phyloP scores from a whole-genome alignment of 2,329 filamentous ascomycete genomes.

The Dactylellina cionopaga region DNA sequence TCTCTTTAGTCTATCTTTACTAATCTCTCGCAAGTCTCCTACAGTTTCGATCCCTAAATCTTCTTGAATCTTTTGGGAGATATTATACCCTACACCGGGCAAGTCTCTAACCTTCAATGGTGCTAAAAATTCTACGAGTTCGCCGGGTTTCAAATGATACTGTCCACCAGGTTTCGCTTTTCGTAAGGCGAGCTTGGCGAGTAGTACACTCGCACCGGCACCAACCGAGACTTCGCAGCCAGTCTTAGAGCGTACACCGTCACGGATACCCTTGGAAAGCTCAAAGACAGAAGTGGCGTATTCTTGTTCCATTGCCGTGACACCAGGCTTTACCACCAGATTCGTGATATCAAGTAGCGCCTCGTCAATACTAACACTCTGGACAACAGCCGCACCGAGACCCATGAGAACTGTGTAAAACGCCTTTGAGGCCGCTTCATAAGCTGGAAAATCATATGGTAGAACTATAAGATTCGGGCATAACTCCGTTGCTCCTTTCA shows the following conservation, averaged over 20 bases:
- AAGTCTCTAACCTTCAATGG: conserved; percentile 80
- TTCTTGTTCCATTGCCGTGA: conserved; percentile 62
- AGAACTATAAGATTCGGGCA: conserved; percentile 88
- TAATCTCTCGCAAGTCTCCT: conserved; percentile 78
- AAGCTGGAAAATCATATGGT: conserved; percentile 94
- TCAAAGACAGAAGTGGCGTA: conserved; percentile 67
- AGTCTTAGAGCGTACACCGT: conserved; percentile 76
- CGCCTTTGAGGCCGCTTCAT: conserved; percentile 85
- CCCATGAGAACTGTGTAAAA: conserved; percentile 88
- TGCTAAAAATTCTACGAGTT: conserved; percentile 79
- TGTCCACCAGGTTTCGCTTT: conserved; percentile 96
- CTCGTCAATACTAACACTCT: conserved; percentile 97
- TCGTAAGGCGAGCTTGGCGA: conserved; percentile 88
- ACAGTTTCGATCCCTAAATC: conserved; percentile 84
- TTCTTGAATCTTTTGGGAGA: conserved; percentile 80
- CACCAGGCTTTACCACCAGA: conserved; percentile 72
- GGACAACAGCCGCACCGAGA: conserved; percentile 78
- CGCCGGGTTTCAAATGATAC: conserved; percentile 83
- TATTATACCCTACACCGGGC: conserved; percentile 91
- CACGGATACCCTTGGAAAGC: conserved; percentile 74
- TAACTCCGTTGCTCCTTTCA: conserved; percentile 84
- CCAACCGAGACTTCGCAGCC: conserved; percentile 87
- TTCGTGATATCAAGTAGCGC: conserved; percentile 84
- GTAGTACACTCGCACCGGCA: conserved; percentile 87
- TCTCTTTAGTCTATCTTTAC: conserved; percentile 73